These are phyloP conservation scores for Orbilia oligospora DNA, from an alignment of 2,329 filamentous ascomycete genomes.

Conservation along the genomic window DNA sequence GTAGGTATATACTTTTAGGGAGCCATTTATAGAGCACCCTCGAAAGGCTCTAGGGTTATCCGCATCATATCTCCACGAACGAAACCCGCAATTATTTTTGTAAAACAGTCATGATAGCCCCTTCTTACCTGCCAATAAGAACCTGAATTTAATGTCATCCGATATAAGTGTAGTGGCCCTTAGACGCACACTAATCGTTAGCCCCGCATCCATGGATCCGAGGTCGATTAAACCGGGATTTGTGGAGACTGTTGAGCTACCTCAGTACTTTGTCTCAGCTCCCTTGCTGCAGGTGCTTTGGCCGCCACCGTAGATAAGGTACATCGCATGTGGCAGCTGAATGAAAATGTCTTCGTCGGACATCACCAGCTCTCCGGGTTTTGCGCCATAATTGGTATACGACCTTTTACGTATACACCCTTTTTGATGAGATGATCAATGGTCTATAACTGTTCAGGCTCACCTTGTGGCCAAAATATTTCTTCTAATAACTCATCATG, in stretches of 20 bases:
- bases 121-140: not conserved
- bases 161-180: not conserved
- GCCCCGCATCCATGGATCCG: slow-evolving; percentile 18
- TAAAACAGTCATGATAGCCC: not conserved
- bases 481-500: not conserved
- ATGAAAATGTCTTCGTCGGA: not conserved
- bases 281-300: slow-evolving; percentile 33
- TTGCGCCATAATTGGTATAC: slow-evolving; percentile 14
- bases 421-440: not conserved
- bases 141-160: not conserved
- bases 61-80: not conserved
- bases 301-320: not conserved
- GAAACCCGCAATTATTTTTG: too few species aligned
- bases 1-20: not conserved
- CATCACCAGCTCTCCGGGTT: not conserved
- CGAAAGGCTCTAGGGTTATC: not conserved
- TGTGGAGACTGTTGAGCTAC: not conserved
- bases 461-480: not conserved
- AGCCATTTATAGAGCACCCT: not conserved
- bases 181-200: slow-evolving; percentile 23
- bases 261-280: slow-evolving; percentile 15
- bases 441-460: not conserved
- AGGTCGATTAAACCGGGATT: slow-evolving; percentile 2
- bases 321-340: slow-evolving; percentile 5
- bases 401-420: slow-evolving; percentile 9